Percentiles rank a stretch among this genome's conserved stretches.
These are phyloP conservation scores for Chytriomyces sp. DNA, from an alignment of 192 early-diverging fungal species.

Conservation along the genomic window DNA sequence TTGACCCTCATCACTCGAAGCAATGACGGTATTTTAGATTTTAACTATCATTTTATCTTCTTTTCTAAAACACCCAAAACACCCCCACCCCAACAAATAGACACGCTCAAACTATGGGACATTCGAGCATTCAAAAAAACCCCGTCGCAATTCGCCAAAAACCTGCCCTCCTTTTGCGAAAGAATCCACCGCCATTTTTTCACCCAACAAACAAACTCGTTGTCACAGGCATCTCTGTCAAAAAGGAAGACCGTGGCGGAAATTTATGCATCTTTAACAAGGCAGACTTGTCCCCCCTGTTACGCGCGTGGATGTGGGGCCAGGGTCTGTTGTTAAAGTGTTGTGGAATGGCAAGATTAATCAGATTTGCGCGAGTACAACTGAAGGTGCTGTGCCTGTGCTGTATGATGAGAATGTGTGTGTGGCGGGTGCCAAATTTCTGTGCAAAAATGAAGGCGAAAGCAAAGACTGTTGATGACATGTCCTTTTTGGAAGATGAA, in stretches of 20 bases:
- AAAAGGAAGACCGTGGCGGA: constrained; percentile 66
- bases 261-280: constrained; percentile 71
- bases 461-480: constrained; percentile 54
- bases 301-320: constrained; percentile 55
- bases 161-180: constrained; percentile 70
- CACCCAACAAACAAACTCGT: constrained; percentile 79
- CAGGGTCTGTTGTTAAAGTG: constrained; percentile 66
- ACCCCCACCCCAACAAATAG: background rate
- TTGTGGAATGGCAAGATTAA: constrained; percentile 87
- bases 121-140: constrained; percentile 72
- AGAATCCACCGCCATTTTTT: constrained; percentile 81
- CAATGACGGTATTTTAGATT: constrained; percentile 58
- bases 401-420: constrained; percentile 76
- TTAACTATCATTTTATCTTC: background rate
- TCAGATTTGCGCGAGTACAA: constrained; percentile 82
- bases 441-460: constrained; percentile 72
- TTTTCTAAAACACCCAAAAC: background rate
- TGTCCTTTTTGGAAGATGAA: constrained; percentile 22
- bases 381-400: constrained; percentile 75
- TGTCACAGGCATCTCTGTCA: constrained; percentile 76
- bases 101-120: constrained; percentile 95
- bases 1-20: constrained; percentile 74
- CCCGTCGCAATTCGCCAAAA: constrained; percentile 61
- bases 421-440: constrained; percentile 74
- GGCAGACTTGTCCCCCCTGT: constrained; percentile 61